Evolutionary conservation across 768 basidiomycete genomes (phyloP).

Genomic region (Steccherinum ochraceum): DNA sequence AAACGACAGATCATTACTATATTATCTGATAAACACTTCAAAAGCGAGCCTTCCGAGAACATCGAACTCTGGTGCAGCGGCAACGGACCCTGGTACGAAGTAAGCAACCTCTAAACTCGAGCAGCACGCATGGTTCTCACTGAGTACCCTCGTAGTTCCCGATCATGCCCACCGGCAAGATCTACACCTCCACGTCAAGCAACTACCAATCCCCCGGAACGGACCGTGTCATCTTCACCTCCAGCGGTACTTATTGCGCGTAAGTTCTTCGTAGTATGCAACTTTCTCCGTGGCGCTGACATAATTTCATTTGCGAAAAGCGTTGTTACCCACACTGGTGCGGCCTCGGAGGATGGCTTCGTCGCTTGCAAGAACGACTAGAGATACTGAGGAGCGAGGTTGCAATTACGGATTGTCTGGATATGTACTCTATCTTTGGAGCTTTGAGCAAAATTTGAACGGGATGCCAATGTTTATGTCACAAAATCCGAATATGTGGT

Average conservation of each 20-base stretch:
- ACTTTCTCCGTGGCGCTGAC: not conserved
- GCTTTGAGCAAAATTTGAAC: too few relatives aligned
- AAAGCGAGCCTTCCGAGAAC: constrained; percentile 11
- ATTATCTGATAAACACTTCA: not conserved
- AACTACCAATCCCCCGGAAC: constrained; percentile 15
- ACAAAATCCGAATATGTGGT: too few relatives aligned
- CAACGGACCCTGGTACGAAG: constrained; percentile 17
- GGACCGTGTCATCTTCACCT: constrained; percentile 17
- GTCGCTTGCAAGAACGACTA: constrained; percentile 17
- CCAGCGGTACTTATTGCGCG: constrained; percentile 19
- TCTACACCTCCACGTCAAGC: constrained; percentile 13
- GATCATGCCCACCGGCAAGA: constrained; percentile 13
- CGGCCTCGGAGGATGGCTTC: constrained; percentile 15
- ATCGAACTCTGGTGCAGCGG: constrained; percentile 16
- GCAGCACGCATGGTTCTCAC: not conserved
- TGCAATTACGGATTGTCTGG: too few relatives aligned
- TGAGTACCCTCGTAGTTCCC: constrained; percentile 15
- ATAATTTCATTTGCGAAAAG: not conserved
- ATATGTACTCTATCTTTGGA: too few relatives aligned
- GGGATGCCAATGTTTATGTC: too few relatives aligned
- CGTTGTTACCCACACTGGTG: constrained; percentile 17
- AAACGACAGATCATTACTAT: not conserved
- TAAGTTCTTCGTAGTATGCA: constrained; percentile 7
- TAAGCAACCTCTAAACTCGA: not conserved
- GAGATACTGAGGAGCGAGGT: too few relatives aligned